Base-by-base conservation (phyloP, 352 stramenopile species). In the Phytophthora fragariaefolia region DNA sequence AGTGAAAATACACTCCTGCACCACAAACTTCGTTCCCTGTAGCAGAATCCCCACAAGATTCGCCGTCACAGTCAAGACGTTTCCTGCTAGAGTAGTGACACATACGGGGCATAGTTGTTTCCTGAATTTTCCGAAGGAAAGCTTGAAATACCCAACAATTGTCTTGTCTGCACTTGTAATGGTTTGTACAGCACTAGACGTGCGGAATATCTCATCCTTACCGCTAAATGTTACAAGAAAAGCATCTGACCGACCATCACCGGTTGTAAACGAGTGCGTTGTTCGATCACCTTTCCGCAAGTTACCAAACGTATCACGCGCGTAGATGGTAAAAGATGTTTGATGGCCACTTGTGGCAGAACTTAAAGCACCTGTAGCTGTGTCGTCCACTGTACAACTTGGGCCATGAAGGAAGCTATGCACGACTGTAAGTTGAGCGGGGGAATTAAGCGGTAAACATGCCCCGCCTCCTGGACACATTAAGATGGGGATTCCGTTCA, bases 271-370 rank as follows among this genome's bases (percentile, higher is more conserved):
- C 5, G 86, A 93, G 63, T 91, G 77, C 0, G 76, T 86, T 13
- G 79, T 96, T 63, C 71, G 83, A 64, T 77, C 89, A 0, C 86
- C 88, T 20, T 72, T 83, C 34, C 96, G 80, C 38, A 98, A 57
- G 56, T 99, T 99, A 4, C 92, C 93, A 72, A 98, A 99, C 6
- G 87, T 88, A 63, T 99, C 97, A 1, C 93, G 77, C 2, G 96
- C 85, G 45, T 92, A 80, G 15, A 99, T 77, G 2, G 53, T 77
- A 43, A 99, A 98, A 7, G 69, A 90, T 2, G 89, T 97, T 55
- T 87, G 69, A 22, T 91, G 76, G 7, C 92, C 92, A 50, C 97
- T 98, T 22, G 79, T 89, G 15, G 92, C 93, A 5, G 51, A 46
- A 12, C 78, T 91, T 9, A 99, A 73, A 8, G 86, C 93, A 0